Base-by-base conservation (phyloP, 2,329 filamentous ascomycete genomes). In the Hypoxylon sp. region DNA sequence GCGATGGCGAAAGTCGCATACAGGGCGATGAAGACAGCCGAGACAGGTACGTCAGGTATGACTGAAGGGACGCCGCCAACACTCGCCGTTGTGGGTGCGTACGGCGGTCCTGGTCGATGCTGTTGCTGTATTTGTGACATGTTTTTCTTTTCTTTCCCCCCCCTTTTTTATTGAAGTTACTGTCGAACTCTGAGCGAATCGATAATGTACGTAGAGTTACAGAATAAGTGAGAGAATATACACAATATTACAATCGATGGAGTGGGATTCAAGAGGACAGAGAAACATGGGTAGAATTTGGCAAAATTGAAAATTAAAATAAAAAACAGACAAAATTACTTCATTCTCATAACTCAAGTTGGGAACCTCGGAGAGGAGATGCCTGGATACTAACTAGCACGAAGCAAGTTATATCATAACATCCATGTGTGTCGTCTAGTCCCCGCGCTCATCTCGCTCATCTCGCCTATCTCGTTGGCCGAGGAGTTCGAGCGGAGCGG, bases 21-120 rank as follows among this genome's bases (percentile, higher is more conserved):
- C 59, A 91, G 74, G 40, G 78, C 75, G 12, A 93, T 76, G 67
- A 93, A 85, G 60, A 92, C 84, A 54, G 84, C 82, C 65, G 82
- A 86, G 74, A 93, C 83, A 36, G 91, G 89, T 6, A 89, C 82
- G 75, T 94, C 91, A 67, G 90, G 78, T 2, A 73, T 66, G 3
- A 82, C 73, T 1, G 81, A 84, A 1, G 92, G 91, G 6, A 79
- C 69, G 22, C 88, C 86, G 61, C 90, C 89, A 16, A 89, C 77
- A 14, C 75, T 72, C 42, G 89, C 87, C 11, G 72, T 77, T 11
- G 68, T 73, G 2, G 82, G 80, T 3, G 76, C 70, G 58, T 83
- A 84, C 2, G 81, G 82, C 5, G 78, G 77, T 2, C 76, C 76
- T 8, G 69, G n/a, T 6, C 46, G 68, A 28, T 65, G 62, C 4